Evolutionary conservation across 768 basidiomycete species (phyloP), one percentile per base, ranked within the genome.

Genomic region (Kondoa subrosea): DNA sequence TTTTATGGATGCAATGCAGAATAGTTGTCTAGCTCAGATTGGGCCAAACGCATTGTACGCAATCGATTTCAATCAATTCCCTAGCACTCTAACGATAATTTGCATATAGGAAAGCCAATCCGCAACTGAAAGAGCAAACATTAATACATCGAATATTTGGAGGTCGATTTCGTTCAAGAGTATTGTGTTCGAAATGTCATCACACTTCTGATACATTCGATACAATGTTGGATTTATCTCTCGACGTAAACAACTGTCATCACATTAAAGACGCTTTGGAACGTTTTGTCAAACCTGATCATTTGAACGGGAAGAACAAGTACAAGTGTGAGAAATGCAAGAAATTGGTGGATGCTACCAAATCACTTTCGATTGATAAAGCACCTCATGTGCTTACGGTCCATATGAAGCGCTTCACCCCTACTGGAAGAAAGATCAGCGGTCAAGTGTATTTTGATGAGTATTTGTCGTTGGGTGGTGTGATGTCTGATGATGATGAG

Each of bases 281-380:
- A 34, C 87, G 85, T 74, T 95, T 95, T 73, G 83, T 88, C 40
- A 85, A 84, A 4, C 79, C 87, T 60, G 95, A 99, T 75, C 80
- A 82, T 70, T 77, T 99, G 70, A 88, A 84, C 70, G 95, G 93
- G 0, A 84, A 85, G 3, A 90, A 99, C 80, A 92, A 92, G 79
- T 99, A 99, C 78, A 90, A 92, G 76, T 99, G 95, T 77, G 95
- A 99, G 78, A 96, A 90, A 91, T 95, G 95, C 81, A 92, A 93
- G 77, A 87, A 85, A 75, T 83, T 85, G 63, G 91, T 96, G 66
- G 82, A 83, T 66, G 95, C 95, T 1, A 85, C 88, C 73, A 99
- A 99, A 78, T 82, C 82, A 40, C 93, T 97, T 76, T 87, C 86
- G 30, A 81, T 99, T 59, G 84, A 91, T 70, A 84, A 90, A 69